Conservation (phyloP, 345 rosid genomes). For the Gossypium herbaceum region DNA sequence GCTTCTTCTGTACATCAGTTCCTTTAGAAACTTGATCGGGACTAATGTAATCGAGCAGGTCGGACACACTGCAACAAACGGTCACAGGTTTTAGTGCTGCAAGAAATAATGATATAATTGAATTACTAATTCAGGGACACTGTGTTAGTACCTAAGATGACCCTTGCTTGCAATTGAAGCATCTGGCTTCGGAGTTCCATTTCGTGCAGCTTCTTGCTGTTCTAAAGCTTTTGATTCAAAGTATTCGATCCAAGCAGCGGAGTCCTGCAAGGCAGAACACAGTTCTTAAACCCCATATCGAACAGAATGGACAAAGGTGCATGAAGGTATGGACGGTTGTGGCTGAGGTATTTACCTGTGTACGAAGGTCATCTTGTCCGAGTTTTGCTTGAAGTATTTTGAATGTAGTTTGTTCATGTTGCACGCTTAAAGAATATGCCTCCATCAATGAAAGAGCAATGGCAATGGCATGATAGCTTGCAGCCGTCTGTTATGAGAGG, state of each 20-base stretch:
- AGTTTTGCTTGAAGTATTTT: constrained; percentile 59
- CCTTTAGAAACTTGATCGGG: constrained; percentile 53
- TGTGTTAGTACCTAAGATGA: constrained; percentile 63
- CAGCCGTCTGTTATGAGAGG: constrained; percentile 48
- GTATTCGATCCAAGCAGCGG: constrained; percentile 72
- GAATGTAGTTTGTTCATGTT: constrained; percentile 66
- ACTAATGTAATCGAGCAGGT: constrained; percentile 62
- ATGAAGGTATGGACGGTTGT: constrained; percentile 10
- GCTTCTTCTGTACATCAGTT: constrained; percentile 45
- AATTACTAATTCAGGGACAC: constrained; percentile 42
- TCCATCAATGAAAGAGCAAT: constrained; percentile 74
- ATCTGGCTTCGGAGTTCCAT: constrained; percentile 67
- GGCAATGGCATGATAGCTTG: constrained; percentile 75
- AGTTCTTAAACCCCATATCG: constrained; percentile 1
- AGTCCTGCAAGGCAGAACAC: constrained; percentile 40
- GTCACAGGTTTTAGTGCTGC: constrained; percentile 25
- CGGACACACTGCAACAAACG: constrained; percentile 55
- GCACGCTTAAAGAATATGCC: constrained; percentile 61
- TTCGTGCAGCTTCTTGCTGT: constrained; percentile 64
- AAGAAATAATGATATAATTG: constrained; percentile 4
- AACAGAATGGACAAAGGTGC: constrained; percentile 7
- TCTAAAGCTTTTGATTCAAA: constrained; percentile 65
- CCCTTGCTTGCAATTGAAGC: constrained; percentile 72
- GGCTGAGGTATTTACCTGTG: constrained; percentile 42
- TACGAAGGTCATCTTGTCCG: constrained; percentile 62